Percentiles rank a stretch among this genome's conserved stretches.
phyloP scores from a whole-genome alignment of 2,329 filamentous ascomycete species.

The Cryphonectria naterciae region DNA sequence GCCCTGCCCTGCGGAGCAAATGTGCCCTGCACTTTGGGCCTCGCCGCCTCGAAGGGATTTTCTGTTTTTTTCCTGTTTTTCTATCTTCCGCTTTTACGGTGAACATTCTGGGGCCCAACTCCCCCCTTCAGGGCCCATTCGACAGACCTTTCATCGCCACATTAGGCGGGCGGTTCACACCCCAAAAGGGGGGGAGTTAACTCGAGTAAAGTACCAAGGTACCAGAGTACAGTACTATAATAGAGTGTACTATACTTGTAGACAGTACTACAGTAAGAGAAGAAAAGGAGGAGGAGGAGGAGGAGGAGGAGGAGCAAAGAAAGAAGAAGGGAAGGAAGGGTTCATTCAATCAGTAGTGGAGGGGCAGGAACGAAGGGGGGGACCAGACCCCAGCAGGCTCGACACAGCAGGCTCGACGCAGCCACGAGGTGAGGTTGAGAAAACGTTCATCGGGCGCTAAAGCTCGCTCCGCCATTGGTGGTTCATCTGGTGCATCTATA shows the following conservation, averaged over 20 bases:
- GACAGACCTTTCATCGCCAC: background rate
- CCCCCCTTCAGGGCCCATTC: background rate
- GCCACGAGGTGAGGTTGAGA: constrained; percentile 11
- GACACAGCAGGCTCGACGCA: background rate
- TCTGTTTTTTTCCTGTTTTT: background rate
- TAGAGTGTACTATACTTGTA: too few species aligned
- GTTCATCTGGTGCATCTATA: background rate
- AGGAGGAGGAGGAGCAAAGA: too few species aligned
- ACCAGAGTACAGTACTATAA: background rate
- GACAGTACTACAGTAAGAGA: too few species aligned
- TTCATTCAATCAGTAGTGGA: background rate
- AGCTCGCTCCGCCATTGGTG: constrained; percentile 6
- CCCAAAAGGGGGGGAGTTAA: too few species aligned
- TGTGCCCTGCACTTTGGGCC: background rate
- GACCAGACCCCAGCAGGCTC: background rate
- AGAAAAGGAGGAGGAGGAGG: too few species aligned
- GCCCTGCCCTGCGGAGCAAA: background rate
- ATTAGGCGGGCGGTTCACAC: background rate
- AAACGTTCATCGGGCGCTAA: constrained; percentile 7
- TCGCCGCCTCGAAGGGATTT: constrained; percentile 5
- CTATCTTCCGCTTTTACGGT: background rate
- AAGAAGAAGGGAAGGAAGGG: too few species aligned
- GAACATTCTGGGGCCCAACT: background rate
- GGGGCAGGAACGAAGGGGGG: background rate
- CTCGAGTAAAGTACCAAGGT: background rate